A percentile compares a stretch with the other conserved stretches of the same genome.
Evolutionary conservation across 202 grass and related monocot genomes (phyloP).

Genomic region (Zizania palustris): DNA sequence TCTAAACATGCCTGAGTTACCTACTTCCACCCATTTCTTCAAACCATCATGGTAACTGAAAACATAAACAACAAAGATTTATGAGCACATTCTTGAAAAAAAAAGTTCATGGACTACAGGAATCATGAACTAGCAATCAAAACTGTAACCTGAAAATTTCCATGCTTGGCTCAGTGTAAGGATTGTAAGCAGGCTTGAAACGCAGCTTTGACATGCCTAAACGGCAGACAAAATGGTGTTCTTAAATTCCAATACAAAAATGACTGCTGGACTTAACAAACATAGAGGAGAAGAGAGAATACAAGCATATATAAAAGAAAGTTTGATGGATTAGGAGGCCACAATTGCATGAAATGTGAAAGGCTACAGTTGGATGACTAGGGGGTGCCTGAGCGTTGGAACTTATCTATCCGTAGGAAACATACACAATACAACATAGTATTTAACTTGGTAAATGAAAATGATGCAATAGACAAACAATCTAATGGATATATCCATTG

Average conservation of each 20-base stretch:
- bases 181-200: constrained; percentile 97
- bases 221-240: constrained; percentile 17
- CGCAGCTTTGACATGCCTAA: constrained; percentile 85
- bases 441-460: background rate
- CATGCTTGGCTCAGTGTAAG: constrained; percentile 93
- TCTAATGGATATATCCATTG: background rate
- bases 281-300: background rate
- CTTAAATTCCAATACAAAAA: constrained; percentile 4
- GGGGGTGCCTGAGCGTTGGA: background rate
- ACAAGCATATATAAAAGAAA: background rate
- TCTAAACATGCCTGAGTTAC: constrained; percentile 97
- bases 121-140: constrained; percentile 23
- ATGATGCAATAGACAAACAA: background rate
- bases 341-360: too few species aligned
- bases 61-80: constrained; percentile 28
- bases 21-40: constrained; percentile 95
- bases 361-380: background rate
- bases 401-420: background rate
- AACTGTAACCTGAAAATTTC: constrained; percentile 79
- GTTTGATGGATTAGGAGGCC: background rate
- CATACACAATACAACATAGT: background rate
- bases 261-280: background rate
- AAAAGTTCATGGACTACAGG: constrained; percentile 11
- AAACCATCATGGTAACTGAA: constrained; percentile 89
- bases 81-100: background rate